These are phyloP conservation scores for Rhodamnia rubescens DNA, from an alignment of 345 rosid species.

Conservation along the genomic window DNA sequence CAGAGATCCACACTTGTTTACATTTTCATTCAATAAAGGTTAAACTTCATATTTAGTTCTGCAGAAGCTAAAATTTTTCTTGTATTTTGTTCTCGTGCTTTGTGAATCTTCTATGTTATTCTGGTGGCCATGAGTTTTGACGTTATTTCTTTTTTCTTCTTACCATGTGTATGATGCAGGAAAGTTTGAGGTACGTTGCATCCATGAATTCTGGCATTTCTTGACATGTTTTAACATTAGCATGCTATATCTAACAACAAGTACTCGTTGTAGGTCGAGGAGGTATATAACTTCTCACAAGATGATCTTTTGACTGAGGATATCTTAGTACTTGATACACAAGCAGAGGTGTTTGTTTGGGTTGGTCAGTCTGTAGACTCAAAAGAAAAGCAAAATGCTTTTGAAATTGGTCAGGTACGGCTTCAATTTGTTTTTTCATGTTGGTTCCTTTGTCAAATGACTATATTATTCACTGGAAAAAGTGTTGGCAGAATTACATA, in stretches of 20 bases:
- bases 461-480: constrained; percentile 5
- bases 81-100: background rate
- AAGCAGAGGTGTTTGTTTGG: constrained; percentile 95
- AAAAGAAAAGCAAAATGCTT: constrained; percentile 75
- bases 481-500: constrained; percentile 59
- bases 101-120: background rate
- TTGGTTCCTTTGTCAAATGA: background rate
- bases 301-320: constrained; percentile 96
- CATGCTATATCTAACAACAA: background rate
- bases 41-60: constrained; percentile 4
- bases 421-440: background rate
- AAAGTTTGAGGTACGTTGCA: constrained; percentile 77
- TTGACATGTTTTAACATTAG: background rate
- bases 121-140: background rate
- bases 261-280: constrained; percentile 55
- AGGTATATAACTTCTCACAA: constrained; percentile 81
- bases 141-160: background rate
- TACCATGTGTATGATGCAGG: constrained; percentile 36
- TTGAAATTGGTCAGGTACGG: constrained; percentile 85
- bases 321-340: constrained; percentile 77
- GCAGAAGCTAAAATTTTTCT: background rate
- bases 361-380: constrained; percentile 78
- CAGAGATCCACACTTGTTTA: constrained; percentile 88
- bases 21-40: constrained; percentile 68
- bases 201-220: background rate